phyloP scores from a whole-genome alignment of 1,284 basidiomycete species.

The Erythrobasidium hasegawianum region DNA sequence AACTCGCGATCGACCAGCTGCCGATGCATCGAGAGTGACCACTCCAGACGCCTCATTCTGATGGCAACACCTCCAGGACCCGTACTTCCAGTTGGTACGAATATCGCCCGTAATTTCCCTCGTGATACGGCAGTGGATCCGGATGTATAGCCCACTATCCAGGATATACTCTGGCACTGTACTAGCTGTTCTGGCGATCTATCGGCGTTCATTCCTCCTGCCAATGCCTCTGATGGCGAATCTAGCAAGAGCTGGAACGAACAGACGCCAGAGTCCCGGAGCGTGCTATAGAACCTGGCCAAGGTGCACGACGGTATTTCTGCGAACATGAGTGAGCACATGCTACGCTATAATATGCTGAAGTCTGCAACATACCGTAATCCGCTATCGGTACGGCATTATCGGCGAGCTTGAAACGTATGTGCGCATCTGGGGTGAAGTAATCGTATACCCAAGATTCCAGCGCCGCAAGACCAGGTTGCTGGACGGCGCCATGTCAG shows the following conservation, averaged over 20 bases:
- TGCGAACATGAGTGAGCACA: background rate
- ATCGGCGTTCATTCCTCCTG: constrained; percentile 1
- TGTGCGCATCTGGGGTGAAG: constrained; percentile 11
- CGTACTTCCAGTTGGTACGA: constrained; percentile 4
- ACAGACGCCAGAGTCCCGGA: constrained; percentile 12
- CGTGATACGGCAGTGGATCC: constrained; percentile 11
- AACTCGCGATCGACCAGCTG: constrained; percentile 15
- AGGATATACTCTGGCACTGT: constrained; percentile 6
- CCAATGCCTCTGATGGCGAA: constrained; percentile 6
- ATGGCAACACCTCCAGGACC: background rate
- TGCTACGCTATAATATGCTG: no score
- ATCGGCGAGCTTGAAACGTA: constrained; percentile 22
- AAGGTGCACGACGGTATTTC: constrained; percentile 16
- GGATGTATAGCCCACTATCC: constrained; percentile 15
- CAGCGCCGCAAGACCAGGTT: background rate
- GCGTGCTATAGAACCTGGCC: constrained; percentile 19
- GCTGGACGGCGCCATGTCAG: background rate
- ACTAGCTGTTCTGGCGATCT: constrained; percentile 9
- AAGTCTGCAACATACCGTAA: constrained; percentile 6
- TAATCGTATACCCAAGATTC: constrained; percentile 2
- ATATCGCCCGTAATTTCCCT: constrained; percentile 14
- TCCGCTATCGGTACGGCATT: constrained; percentile 1
- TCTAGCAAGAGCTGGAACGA: constrained; percentile 20
- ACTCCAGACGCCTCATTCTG: constrained; percentile 12
- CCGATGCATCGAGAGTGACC: constrained; percentile 9